Evolutionary conservation across 176 grass and related monocot genomes (phyloP), one percentile per base, ranked within the genome.

Genomic region (Avena sativa): DNA sequence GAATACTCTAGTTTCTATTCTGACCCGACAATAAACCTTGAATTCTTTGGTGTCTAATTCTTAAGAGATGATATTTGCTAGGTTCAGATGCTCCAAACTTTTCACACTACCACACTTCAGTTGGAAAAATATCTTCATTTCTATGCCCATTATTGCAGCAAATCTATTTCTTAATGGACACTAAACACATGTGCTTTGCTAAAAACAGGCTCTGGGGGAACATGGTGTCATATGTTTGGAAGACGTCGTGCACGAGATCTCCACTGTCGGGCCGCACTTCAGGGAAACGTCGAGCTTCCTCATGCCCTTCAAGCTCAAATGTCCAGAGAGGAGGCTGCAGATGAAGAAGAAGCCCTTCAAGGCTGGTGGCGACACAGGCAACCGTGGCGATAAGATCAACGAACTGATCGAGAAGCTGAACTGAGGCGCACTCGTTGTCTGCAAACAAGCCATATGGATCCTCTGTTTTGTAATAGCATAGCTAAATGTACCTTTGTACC

Each of bases 391-490:
- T 19, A 81, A 89, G 48, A 95, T 95, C 86, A 95, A 93, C 19
- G 89, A 95, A 23, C 74, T 95, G 40, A 93, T 93, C 34, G 87
- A 91, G 48, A 95, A 91, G 84, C 61, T 95, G 68, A 95, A 95
- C 81, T 95, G 79, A 70, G 40, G 44, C 23, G 13, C 8, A 3
- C 61, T 60, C 8, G 43, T 8, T 2, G 0, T 34, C 44, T 17
- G 4, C 14, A 6, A 1, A 67, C 48, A 57, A 67, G 84, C 6
- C 19, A 87, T 83, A 8, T 48, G 75, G 58, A 80, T 76, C 17
- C 16, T 87, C 76, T 44, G 47, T 88, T 85, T 76, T 91, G 86
- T 91, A 87, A 79, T 84, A 91, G 80, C 80, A 61, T 76, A 71
- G 86, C 50, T 63, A 28, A 84, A 20, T 85, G 86, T 71, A 85